phyloP scores from a whole-genome alignment of 805 yeast species.

The Yamadazyma phyllophila region DNA sequence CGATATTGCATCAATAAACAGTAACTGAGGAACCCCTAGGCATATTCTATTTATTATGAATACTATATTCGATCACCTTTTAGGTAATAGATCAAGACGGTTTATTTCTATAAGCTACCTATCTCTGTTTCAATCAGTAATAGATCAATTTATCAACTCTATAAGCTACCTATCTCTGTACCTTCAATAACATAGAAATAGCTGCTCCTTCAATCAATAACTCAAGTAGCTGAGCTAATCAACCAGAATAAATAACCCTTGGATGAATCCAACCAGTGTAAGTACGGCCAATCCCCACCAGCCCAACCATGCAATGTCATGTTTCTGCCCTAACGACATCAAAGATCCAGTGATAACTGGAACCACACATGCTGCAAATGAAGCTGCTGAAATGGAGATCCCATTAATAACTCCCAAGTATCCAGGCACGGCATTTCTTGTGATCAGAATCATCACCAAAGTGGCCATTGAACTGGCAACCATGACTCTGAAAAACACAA shows the following conservation, averaged over 20 bases:
- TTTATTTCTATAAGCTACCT: not conserved
- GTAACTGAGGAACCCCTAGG: not conserved
- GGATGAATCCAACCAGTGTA: conserved; percentile 7
- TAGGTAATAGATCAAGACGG: no score
- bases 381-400: conserved; percentile 48
- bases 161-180: no score
- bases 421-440: conserved; percentile 49
- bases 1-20: conserved; percentile 7
- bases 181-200: no score
- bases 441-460: conserved; percentile 49
- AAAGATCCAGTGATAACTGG: conserved; percentile 54
- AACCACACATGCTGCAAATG: conserved; percentile 54
- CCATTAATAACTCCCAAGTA: conserved; percentile 60
- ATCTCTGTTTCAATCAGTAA: no score
- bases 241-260: conserved; percentile 8
- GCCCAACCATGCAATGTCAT: conserved; percentile 22
- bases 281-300: conserved; percentile 31
- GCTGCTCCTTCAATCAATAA: no score
- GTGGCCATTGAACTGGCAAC: conserved; percentile 50
- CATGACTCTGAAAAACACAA: conserved; percentile 24
- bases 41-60: no score
- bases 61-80: no score
- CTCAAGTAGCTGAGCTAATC: no score
- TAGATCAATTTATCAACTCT: no score
- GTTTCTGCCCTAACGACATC: conserved; percentile 25